Base-by-base conservation (phyloP, 495 filamentous ascomycete genomes). In the Filosporella fistucella region DNA sequence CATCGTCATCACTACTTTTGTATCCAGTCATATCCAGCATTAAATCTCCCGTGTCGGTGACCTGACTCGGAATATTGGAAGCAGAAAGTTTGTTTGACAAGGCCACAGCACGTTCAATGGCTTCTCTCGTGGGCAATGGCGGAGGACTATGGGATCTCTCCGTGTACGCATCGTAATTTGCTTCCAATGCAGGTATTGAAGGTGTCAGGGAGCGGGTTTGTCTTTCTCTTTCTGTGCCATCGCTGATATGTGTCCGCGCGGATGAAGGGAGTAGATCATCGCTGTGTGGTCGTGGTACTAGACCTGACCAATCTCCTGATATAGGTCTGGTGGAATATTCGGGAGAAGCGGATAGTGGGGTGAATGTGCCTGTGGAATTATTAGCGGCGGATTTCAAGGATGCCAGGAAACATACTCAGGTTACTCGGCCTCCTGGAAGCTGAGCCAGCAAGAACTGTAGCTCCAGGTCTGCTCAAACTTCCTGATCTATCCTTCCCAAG, bases 11-110 rank as follows among this genome's bases (percentile, higher is more conserved):
- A 55, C 81, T 90, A 58, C 82, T 84, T 60, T 96, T 97, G 60
- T 95, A 96, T 0, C 89, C 89, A 2, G 90, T 91, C 90, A 98
- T 96, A 60, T 98, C 93, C 48, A 98, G 67, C 91, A 96, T 97
- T 26, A 98, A 69, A 65, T 98, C 94, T n/a, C 94, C 93, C 1
- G 76, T 86, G 21, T 96, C 91, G 2, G 82, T 97, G 25, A 98
- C 80, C 55, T 90, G 86, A 23, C 85, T 91, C 14, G 84, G 88
- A 42, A 98, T 98, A 59, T 97, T 96, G 23, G 89, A 93, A 1
- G 75, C 78, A 18, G 85, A 85, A 10, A 98, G 72, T 62, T 94
- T 88, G 61, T 91, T 86, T 17, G 91, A 96, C 4, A 98, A 72
- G 14, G 86, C 80, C 46, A 86, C 81, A 4, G 93, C 94, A 47